phyloP scores from a whole-genome alignment of 2,329 filamentous ascomycete genomes.

The Bisporella sp. region DNA sequence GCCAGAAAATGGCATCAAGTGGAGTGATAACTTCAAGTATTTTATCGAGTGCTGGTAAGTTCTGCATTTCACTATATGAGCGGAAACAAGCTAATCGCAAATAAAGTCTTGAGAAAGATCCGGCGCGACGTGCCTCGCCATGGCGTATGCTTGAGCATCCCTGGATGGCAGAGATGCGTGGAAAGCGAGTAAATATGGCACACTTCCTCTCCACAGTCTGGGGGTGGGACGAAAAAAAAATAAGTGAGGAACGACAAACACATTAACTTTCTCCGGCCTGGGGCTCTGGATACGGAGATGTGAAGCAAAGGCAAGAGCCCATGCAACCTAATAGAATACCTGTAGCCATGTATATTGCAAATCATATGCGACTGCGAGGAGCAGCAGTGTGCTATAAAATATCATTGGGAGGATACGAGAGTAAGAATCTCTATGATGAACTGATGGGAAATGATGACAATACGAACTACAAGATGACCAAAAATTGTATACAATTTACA shows the following conservation, averaged over 20 bases:
- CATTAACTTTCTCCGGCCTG: too few species aligned
- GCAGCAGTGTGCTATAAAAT: too few species aligned
- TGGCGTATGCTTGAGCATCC: constrained; percentile 99
- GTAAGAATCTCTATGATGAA: too few species aligned
- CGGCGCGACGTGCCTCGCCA: constrained; percentile 76
- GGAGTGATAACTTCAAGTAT: constrained; percentile 98
- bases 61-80: constrained; percentile 3
- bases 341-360: too few species aligned
- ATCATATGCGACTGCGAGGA: too few species aligned
- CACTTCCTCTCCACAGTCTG: constrained; percentile 92
- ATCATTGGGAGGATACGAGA: too few species aligned
- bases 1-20: constrained; percentile 78
- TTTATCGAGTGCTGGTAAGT: constrained; percentile 99
- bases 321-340: too few species aligned
- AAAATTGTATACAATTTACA: too few species aligned
- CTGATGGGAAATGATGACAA: too few species aligned
- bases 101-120: constrained; percentile 84
- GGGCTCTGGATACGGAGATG: too few species aligned
- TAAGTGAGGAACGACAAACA: neutral
- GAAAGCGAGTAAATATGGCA: constrained; percentile 95
- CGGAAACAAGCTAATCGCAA: constrained; percentile 2
- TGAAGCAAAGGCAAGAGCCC: too few species aligned
- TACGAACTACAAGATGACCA: too few species aligned
- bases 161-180: constrained; percentile 96
- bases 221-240: constrained; percentile 67